These are phyloP conservation scores for Cytospora leucostoma DNA, from an alignment of 2,329 filamentous ascomycete species.

Conservation along the genomic window DNA sequence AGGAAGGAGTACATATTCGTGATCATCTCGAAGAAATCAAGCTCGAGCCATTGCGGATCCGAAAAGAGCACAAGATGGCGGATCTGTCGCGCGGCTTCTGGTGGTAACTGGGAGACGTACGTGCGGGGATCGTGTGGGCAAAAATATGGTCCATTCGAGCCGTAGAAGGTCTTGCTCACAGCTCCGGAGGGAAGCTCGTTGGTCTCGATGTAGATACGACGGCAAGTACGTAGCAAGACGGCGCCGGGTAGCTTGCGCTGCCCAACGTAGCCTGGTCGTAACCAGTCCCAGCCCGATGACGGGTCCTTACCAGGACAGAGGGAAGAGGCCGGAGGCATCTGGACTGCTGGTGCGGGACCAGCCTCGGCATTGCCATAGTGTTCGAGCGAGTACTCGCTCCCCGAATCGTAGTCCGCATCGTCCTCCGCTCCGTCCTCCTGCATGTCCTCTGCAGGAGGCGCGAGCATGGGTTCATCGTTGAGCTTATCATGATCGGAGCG, in stretches of 20 bases:
- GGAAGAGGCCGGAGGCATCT: background rate
- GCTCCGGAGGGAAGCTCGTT: background rate
- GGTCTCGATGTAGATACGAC: slow-evolving; percentile 22
- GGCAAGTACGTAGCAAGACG: slow-evolving; percentile 16
- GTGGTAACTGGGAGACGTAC: slow-evolving; percentile 3
- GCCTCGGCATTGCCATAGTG: background rate
- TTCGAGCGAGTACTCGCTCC: background rate
- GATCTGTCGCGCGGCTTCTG: slow-evolving; percentile 13
- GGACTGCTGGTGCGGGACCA: slow-evolving; percentile 3
- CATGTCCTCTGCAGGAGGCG: background rate
- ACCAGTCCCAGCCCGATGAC: slow-evolving; percentile 4
- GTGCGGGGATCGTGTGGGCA: background rate
- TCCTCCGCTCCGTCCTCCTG: background rate
- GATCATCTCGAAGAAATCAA: slow-evolving; percentile 2
- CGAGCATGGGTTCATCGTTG: slow-evolving; percentile 4
- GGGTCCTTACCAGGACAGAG: background rate
- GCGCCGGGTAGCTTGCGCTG: background rate
- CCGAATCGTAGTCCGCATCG: background rate
- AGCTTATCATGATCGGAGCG: slow-evolving; percentile 16
- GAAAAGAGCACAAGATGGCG: slow-evolving; percentile 5
- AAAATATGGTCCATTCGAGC: slow-evolving; percentile 1
- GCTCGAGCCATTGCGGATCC: background rate
- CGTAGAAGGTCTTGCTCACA: slow-evolving; percentile 9
- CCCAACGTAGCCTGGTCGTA: slow-evolving; percentile 10
- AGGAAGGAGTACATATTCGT: background rate